Conservation (phyloP, 495 filamentous ascomycete species). For the Arthonia radiata region DNA sequence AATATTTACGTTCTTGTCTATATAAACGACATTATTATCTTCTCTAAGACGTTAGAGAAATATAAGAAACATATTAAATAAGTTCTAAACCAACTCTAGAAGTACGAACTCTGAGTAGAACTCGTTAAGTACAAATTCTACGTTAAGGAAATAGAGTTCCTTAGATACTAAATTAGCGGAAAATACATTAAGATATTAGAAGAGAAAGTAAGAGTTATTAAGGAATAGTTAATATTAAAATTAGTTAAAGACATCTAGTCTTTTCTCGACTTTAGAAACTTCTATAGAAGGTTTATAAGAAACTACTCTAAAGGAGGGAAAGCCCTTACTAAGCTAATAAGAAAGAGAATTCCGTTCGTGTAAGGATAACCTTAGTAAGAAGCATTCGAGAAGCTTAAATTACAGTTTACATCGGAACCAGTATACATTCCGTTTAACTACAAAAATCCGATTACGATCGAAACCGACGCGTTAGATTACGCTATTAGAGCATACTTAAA, state of each 20-base stretch:
- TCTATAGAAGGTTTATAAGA: too few species aligned
- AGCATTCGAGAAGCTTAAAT: too few species aligned
- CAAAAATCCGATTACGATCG: too few species aligned
- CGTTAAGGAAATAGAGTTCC: constrained; percentile 3
- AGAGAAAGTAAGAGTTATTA: constrained; percentile 3
- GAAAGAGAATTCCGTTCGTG: too few species aligned
- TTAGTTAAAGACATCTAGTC: constrained; percentile 6
- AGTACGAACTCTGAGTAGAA: constrained; percentile 2
- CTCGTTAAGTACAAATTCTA: constrained; percentile 5
- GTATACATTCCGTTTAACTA: too few species aligned
- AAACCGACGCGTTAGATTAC: too few species aligned
- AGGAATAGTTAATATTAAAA: constrained; percentile 6
- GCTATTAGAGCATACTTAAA: too few species aligned
- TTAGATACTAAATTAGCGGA: constrained; percentile 5
- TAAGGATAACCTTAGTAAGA: too few species aligned
- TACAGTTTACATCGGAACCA: too few species aligned
- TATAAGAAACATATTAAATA: constrained; percentile 2
- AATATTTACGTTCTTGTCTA: constrained; percentile 10
- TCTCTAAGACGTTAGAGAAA: constrained; percentile 5
- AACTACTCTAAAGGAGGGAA: too few species aligned
- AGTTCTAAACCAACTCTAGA: constrained; percentile 3
- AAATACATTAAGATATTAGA: constrained; percentile 6
- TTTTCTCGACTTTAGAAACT: constrained; percentile 10
- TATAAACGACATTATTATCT: constrained; percentile 16
- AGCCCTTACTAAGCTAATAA: too few species aligned